Base-by-base conservation (phyloP, 192 early-diverging fungal species). In the Diversispora epigaea region DNA sequence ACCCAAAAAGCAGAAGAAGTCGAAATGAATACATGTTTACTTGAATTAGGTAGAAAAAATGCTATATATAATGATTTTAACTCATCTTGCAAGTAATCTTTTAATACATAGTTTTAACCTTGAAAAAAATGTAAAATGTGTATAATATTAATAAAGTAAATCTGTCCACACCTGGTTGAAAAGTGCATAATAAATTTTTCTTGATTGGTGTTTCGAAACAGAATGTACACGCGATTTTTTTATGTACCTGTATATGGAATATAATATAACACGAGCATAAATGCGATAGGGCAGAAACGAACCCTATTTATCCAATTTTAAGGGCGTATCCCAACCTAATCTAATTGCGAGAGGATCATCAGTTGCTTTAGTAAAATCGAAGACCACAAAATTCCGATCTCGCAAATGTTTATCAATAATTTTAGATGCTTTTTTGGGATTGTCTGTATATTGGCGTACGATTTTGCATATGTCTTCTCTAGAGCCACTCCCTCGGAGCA, bases 91-190 rank as follows among this genome's bases (percentile, higher is more conserved):
- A 68, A 32, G 47, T 68, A 52, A 68, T 68, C 67, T 68, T 68
- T 68, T 68, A 68, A 68, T 68, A 68, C 67, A 68, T 68, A 68
- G 67, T 68, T 68, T 49, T 68, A 67, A 67, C 65, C 65, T 67
- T 67, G 65, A 67, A 67, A 67, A 65, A 67, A 67, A 67, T 67
- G 65, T 67, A 67, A 67, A 67, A 67, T 67, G 45, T 10, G 46
- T 67, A 67, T 67, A 67, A 67, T 67, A 67, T 67, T 67, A 67
- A 67, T 67, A 67, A 67, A 67, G 65, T 67, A 67, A 67, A 66
- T 66, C 64, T 22, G 58, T 60, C 58, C 25, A 60, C 58, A 60
- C 58, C 58, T 45, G 64, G 64, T 66, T 66, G 64, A 66, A 41
- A 67, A 67, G 65, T 67, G 65, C 65, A 67, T 67, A 67, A 67